These are phyloP conservation scores for Fusarium tuaranense DNA, from an alignment of 2,329 filamentous ascomycete species.

Conservation along the genomic window DNA sequence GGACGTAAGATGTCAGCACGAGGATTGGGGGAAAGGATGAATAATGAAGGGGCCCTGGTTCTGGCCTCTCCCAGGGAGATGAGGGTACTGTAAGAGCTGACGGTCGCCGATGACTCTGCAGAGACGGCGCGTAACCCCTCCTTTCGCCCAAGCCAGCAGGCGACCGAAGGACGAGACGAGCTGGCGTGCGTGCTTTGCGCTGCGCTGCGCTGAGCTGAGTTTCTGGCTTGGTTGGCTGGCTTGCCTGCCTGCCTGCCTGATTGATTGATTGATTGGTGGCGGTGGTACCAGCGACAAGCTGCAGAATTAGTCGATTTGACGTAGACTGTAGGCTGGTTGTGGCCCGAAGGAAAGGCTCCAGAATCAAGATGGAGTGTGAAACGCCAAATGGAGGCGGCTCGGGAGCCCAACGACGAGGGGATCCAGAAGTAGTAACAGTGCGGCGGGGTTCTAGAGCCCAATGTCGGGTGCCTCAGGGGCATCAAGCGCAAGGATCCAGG, in stretches of 20 bases:
- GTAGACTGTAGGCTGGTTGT: slow-evolving; percentile 2
- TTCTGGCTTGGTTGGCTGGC: slow-evolving; percentile 32
- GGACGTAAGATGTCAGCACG: slow-evolving; percentile 48
- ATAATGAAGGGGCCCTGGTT: slow-evolving; percentile 43
- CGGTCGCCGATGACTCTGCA: slow-evolving; percentile 42
- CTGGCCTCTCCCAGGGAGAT: slow-evolving; percentile 36
- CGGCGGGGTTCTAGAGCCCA: slow-evolving; percentile 30
- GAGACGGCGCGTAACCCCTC: slow-evolving; percentile 44
- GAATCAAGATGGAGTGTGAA: slow-evolving; percentile 14
- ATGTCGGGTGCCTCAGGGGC: slow-evolving; percentile 26
- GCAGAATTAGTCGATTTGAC: slow-evolving; percentile 19
- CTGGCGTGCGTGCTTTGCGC: slow-evolving; percentile 21
- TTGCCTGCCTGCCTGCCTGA: slow-evolving; percentile 14
- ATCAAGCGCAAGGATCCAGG: slow-evolving; percentile 31
- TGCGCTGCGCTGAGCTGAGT: slow-evolving; percentile 4
- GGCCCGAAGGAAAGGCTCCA: slow-evolving; percentile 15
- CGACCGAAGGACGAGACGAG: slow-evolving; percentile 26
- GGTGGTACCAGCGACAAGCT: slow-evolving; percentile 15
- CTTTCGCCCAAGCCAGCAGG: slow-evolving; percentile 34
- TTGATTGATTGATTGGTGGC: slow-evolving; percentile 30
- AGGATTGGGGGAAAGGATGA: slow-evolving; percentile 43
- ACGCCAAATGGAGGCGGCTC: slow-evolving; percentile 9
- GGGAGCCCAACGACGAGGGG: slow-evolving; percentile 30
- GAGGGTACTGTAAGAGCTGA: slow-evolving; percentile 40
- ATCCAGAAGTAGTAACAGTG: slow-evolving; percentile 26